Percentiles rank a stretch among this genome's conserved stretches.
phyloP scores from a whole-genome alignment of 2,329 filamentous ascomycete species.

The Paraphaeosphaeria minitans region DNA sequence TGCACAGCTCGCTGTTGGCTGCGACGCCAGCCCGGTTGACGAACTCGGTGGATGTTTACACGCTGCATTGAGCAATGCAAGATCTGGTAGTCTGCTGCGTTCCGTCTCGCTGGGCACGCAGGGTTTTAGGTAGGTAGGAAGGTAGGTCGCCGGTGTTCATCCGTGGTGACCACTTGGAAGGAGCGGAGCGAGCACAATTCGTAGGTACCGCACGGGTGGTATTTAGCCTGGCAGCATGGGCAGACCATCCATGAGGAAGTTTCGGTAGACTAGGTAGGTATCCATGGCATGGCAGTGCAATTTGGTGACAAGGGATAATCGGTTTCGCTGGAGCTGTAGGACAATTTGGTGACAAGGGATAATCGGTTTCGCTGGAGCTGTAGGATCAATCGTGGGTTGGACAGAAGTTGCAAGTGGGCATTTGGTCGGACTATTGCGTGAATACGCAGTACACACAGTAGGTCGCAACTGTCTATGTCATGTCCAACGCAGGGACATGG shows the following conservation, averaged over 20 bases:
- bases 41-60: conserved; percentile 32
- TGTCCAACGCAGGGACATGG: too few species aligned
- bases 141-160: conserved; percentile 16
- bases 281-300: not conserved
- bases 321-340: not conserved
- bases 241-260: not conserved
- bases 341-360: conserved; percentile 8
- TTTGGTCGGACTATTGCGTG: too few species aligned
- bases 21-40: conserved; percentile 27
- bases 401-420: not conserved
- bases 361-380: not conserved
- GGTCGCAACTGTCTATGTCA: too few species aligned
- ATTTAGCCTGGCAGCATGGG: not conserved
- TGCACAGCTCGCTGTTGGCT: conserved; percentile 28
- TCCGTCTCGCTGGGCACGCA: conserved; percentile 1
- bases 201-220: not conserved
- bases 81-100: too few species aligned
- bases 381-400: conserved; percentile 2
- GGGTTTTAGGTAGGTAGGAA: too few species aligned
- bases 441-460: too few species aligned
- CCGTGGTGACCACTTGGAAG: conserved; percentile 11
- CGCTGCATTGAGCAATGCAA: conserved; percentile 20
- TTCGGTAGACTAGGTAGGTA: too few species aligned
- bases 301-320: conserved; percentile 6
- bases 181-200: conserved; percentile 15